Conservation (phyloP, 768 basidiomycete genomes). For the Wakefieldia striispora region DNA sequence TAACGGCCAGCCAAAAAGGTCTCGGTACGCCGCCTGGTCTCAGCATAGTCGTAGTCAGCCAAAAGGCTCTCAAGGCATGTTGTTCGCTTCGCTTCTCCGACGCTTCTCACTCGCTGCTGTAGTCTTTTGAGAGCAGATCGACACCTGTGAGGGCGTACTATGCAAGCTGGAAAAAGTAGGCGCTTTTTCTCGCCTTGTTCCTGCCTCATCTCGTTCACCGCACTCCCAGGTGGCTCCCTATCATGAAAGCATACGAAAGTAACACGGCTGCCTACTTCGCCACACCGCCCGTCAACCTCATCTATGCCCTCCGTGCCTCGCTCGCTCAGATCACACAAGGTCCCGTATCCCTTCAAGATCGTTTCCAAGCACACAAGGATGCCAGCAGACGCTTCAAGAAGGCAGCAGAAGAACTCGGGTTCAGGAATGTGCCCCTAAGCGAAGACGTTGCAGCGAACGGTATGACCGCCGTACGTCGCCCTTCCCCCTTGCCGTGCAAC, state of each 20-base stretch:
- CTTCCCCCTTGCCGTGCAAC: neutral
- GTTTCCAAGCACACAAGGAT: constrained; percentile 73
- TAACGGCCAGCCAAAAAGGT: constrained; percentile 89
- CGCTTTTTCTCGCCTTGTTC: neutral
- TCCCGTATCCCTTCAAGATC: constrained; percentile 66
- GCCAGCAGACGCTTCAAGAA: constrained; percentile 69
- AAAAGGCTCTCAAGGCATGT: constrained; percentile 67
- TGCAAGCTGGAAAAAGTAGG: constrained; percentile 83
- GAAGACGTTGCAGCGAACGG: constrained; percentile 78
- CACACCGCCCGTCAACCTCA: constrained; percentile 91
- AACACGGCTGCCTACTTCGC: constrained; percentile 88
- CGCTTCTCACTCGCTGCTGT: neutral
- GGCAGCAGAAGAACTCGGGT: constrained; percentile 61
- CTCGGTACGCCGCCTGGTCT: constrained; percentile 92
- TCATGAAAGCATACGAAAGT: constrained; percentile 91
- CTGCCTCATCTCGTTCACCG: neutral
- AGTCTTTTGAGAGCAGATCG: constrained; percentile 17
- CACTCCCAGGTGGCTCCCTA: constrained; percentile 71
- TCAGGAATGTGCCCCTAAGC: constrained; percentile 67
- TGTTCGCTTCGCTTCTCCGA: neutral
- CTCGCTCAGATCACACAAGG: constrained; percentile 67
- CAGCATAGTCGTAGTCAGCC: constrained; percentile 79
- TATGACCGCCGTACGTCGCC: constrained; percentile 76
- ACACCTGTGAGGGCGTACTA: constrained; percentile 77
- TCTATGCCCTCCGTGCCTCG: constrained; percentile 87